Conservation (phyloP, 2,329 filamentous ascomycete species). For the Microcyclospora tardicrescens region DNA sequence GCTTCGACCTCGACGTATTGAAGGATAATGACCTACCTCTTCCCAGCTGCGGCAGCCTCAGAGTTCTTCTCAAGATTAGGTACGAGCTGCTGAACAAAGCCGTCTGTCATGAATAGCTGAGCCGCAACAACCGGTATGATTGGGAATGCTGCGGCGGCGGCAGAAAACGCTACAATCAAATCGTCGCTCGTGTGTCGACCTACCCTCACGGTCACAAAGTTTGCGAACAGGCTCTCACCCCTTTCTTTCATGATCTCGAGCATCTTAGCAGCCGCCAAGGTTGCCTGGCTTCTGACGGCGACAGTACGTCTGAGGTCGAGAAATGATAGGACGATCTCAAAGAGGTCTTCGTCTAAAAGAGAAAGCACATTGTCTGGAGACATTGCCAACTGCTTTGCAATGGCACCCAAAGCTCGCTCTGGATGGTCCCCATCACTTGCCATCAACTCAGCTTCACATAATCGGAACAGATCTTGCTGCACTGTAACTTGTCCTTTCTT, state of each 20-base stretch:
- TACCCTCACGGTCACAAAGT: constrained; percentile 62
- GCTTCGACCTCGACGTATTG: not conserved
- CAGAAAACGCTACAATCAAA: constrained; percentile 82
- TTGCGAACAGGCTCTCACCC: constrained; percentile 50
- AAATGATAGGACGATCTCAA: constrained; percentile 76
- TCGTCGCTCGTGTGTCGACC: constrained; percentile 70
- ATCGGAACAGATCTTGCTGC: constrained; percentile 50
- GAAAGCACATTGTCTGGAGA: constrained; percentile 44
- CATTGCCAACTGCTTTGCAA: constrained; percentile 45
- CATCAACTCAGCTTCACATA: constrained; percentile 80
- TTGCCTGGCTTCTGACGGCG: constrained; percentile 66
- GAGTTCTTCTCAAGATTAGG: constrained; percentile 48
- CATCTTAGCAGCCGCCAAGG: constrained; percentile 69
- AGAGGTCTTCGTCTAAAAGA: constrained; percentile 60
- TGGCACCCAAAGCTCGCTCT: constrained; percentile 46
- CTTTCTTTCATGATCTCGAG: constrained; percentile 62
- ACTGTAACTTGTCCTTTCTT: constrained; percentile 33
- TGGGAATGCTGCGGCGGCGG: constrained; percentile 79
- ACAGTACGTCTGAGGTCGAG: constrained; percentile 71
- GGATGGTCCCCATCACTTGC: constrained; percentile 69
- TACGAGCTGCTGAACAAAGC: constrained; percentile 66
- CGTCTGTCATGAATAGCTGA: constrained; percentile 73
- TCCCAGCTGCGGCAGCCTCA: constrained; percentile 18
- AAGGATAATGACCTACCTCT: constrained; percentile 13
- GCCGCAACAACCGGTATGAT: constrained; percentile 64